Evolutionary conservation across 768 basidiomycete genomes (phyloP).

Genomic region (Mycena galericulata): DNA sequence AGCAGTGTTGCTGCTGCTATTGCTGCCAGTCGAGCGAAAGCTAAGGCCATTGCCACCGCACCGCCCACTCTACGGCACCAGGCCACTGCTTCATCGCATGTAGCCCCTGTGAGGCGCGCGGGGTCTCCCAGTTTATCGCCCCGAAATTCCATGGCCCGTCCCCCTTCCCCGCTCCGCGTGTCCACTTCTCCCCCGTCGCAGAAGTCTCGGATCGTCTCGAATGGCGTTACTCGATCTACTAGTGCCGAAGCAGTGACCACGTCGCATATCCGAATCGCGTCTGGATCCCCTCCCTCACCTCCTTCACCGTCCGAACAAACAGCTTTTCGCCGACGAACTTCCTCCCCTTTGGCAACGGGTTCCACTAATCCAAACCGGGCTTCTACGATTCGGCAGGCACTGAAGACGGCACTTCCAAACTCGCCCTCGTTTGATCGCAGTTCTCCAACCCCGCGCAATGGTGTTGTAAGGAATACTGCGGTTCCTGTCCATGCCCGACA

Average conservation of each 20-base stretch:
- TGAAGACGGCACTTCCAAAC: slow-evolving; percentile 52
- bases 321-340: slow-evolving; percentile 57
- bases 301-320: slow-evolving; percentile 46
- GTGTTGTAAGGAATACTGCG: slow-evolving; percentile 35
- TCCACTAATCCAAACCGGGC: slow-evolving; percentile 46
- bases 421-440: slow-evolving; percentile 50
- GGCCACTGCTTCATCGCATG: slow-evolving; percentile 79
- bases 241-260: slow-evolving; percentile 47
- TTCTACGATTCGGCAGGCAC: slow-evolving; percentile 52
- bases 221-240: slow-evolving; percentile 57
- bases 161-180: slow-evolving; percentile 61
- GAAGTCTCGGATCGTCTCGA: slow-evolving; percentile 56
- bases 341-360: slow-evolving; percentile 59
- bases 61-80: slow-evolving; percentile 86
- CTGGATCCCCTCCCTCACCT: slow-evolving; percentile 58
- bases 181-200: slow-evolving; percentile 61
- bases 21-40: slow-evolving; percentile 91
- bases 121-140: slow-evolving; percentile 57
- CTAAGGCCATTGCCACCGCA: slow-evolving; percentile 84
- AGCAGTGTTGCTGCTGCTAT: slow-evolving; percentile 87
- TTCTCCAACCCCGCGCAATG: slow-evolving; percentile 46
- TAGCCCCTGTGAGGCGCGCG: slow-evolving; percentile 59
- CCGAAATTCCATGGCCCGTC: slow-evolving; percentile 51
- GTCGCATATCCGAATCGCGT: slow-evolving; percentile 55
- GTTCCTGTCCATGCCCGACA: slow-evolving; percentile 55